Conservation (phyloP, 1,284 basidiomycete species). For the Trichosporon faecale region DNA sequence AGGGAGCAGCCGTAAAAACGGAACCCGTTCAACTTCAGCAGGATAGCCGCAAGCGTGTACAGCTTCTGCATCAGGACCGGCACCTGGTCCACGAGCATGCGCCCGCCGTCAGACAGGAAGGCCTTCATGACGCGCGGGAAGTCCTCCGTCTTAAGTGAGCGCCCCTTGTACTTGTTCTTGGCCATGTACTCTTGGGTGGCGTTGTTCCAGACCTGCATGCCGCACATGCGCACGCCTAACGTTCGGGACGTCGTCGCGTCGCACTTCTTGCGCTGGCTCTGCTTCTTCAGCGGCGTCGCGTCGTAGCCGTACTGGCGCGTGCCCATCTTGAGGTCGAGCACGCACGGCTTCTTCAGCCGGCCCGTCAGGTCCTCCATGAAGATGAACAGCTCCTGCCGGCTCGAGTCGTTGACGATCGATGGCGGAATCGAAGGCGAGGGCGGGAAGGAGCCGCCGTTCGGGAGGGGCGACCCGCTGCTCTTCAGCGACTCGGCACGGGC, state of each 20-base stretch:
- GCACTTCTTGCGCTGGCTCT: constrained; percentile 97
- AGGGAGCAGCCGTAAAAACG: constrained; percentile 97
- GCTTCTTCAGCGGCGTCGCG: constrained; percentile 87
- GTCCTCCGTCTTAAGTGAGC: constrained; percentile 79
- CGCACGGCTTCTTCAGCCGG: constrained; percentile 86
- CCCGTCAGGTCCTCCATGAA: constrained; percentile 99
- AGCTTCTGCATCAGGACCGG: constrained; percentile 87
- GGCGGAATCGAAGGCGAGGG: constrained; percentile 32
- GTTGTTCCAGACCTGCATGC: constrained; percentile 98
- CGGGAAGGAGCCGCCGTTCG: constrained; percentile 28
- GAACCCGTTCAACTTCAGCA: constrained; percentile 82
- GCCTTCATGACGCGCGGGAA: constrained; percentile 77
- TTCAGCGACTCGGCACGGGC: neutral
- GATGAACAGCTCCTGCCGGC: constrained; percentile 94
- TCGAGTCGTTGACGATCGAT: constrained; percentile 51
- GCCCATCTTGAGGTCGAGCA: constrained; percentile 98
- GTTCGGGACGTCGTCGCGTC: constrained; percentile 89
- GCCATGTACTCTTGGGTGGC: constrained; percentile 76
- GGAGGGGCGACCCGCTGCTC: constrained; percentile 22
- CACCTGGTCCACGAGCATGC: constrained; percentile 84
- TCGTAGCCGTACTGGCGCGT: constrained; percentile 97
- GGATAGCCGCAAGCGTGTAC: constrained; percentile 87
- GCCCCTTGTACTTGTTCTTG: constrained; percentile 95
- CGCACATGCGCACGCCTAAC: constrained; percentile 90
- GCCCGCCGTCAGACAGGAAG: constrained; percentile 82